Conservation (phyloP, 257 asterid species). For the Verbena officinalis region DNA sequence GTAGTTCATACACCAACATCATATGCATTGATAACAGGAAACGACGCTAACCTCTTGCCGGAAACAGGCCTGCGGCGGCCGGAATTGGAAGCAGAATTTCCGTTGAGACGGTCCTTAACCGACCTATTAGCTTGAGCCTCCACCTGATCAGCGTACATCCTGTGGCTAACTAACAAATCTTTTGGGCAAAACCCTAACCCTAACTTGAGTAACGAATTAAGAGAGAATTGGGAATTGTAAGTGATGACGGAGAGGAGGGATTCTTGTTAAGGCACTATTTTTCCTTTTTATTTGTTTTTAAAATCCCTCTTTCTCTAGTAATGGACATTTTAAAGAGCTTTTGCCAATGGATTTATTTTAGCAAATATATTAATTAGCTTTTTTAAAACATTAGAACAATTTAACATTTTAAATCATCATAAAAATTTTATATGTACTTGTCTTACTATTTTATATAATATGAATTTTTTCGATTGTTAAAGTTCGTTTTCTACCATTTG, state of each 20-base stretch:
- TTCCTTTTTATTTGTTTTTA: too few species aligned
- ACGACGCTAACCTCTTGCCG: conserved; percentile 65
- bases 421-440: too few species aligned
- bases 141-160: conserved; percentile 87
- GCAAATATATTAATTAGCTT: too few species aligned
- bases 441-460: too few species aligned
- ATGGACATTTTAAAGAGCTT: background rate
- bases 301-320: too few species aligned
- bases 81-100: conserved; percentile 44
- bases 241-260: background rate
- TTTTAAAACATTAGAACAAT: too few species aligned
- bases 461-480: too few species aligned
- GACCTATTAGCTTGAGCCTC: conserved; percentile 68
- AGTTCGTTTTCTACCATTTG: too few species aligned
- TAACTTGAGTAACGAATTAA: conserved; percentile 21
- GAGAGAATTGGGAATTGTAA: background rate
- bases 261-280: background rate
- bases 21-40: background rate
- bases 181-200: conserved; percentile 44
- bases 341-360: too few species aligned
- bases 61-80: conserved; percentile 57
- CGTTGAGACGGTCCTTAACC: conserved; percentile 76
- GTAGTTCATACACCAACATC: background rate
- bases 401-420: too few species aligned
- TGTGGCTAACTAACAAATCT: conserved; percentile 6